Evolutionary conservation across 2,329 filamentous ascomycete species (phyloP), one percentile per base, ranked within the genome.

Genomic region (Colletotrichum sp.): DNA sequence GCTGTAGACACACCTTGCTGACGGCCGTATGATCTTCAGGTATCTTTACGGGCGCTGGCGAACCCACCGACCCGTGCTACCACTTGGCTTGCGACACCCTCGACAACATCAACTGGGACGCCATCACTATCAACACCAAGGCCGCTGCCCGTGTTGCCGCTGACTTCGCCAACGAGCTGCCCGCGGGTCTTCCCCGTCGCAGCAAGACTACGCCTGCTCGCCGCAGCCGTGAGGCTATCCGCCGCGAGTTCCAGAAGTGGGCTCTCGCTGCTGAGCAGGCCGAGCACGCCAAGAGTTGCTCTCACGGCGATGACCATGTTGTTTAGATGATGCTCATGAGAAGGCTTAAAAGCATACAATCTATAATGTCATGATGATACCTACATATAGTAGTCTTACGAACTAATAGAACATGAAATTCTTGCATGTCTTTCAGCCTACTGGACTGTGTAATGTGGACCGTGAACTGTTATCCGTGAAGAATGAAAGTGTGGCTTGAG

Each of bases 111-210:
- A 82, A 87, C 80, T 83, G 84, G 81, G 82, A 84, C 3, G 85
- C 85, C 5, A n/a, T 86, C 22, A 84, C 82, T 0, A 77, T 82
- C 66, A 87, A 85, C 76, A 76, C 85, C 64, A 85, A 84, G 80
- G 85, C 85, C 5, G 90, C 91, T 61, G 91, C 90, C 0, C 85
- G 88, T 78, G 86, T 88, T 2, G 84, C 89, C 58, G 89, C 83
- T 6, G 64, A 76, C 58, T 82, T 87, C 25, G 84, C 85, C 8
- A 78, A 84, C 22, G 84, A 81, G 65, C 77, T 86, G 6, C 74
- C 74, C 15, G 79, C 84, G 1, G 84, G 80, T 2, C 79, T 86
- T 6, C 85, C 85, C 1, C 60, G 71, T 7, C 80, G 85, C n/a
- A 78, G 80, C 25, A 82, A 79, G 77, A 82, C 80, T 5, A 81